Evolutionary conservation across 1,139 yeast genomes (phyloP).

Genomic region (Yamadazyma buinensis): DNA sequence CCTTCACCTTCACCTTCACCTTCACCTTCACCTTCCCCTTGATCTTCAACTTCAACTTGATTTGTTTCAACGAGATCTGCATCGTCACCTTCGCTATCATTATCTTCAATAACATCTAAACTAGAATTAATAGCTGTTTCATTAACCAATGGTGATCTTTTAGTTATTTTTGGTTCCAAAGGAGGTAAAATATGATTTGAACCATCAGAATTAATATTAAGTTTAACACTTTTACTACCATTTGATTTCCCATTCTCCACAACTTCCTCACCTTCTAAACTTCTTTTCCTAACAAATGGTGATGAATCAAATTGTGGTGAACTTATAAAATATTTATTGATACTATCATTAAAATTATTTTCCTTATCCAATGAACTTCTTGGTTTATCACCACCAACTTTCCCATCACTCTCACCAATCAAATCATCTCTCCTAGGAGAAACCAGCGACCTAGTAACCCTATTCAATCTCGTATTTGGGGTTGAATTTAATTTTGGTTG

Average conservation of each 20-base stretch:
- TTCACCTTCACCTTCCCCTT: slow-evolving; percentile 19
- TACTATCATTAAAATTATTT: slow-evolving; percentile 12
- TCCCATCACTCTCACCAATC: neutral
- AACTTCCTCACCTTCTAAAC: slow-evolving; percentile 1
- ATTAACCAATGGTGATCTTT: slow-evolving; percentile 9
- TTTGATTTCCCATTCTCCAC: neutral
- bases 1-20: slow-evolving; percentile 24
- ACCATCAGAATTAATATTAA: neutral
- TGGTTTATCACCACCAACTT: slow-evolving; percentile 4
- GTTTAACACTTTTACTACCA: slow-evolving; percentile 1
- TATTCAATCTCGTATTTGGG: slow-evolving; percentile 1
- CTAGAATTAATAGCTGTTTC: slow-evolving; percentile 1
- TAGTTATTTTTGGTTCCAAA: neutral
- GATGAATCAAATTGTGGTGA: slow-evolving; percentile 14
- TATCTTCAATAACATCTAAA: slow-evolving; percentile 7
- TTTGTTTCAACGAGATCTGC: slow-evolving; percentile 9
- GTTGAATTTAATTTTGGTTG: slow-evolving; percentile 1
- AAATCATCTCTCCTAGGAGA: slow-evolving; percentile 3
- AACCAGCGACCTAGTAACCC: neutral
- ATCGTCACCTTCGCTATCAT: slow-evolving; percentile 26
- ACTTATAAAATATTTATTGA: slow-evolving; percentile 11
- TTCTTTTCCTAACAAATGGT: slow-evolving; percentile 6
- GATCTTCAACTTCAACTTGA: slow-evolving; percentile 10
- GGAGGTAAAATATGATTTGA: slow-evolving; percentile 1
- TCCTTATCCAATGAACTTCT: slow-evolving; percentile 15